Evolutionary conservation across 805 yeast genomes (phyloP), one percentile per base, ranked within the genome.

Genomic region (Crinitomyces ghanaensis): DNA sequence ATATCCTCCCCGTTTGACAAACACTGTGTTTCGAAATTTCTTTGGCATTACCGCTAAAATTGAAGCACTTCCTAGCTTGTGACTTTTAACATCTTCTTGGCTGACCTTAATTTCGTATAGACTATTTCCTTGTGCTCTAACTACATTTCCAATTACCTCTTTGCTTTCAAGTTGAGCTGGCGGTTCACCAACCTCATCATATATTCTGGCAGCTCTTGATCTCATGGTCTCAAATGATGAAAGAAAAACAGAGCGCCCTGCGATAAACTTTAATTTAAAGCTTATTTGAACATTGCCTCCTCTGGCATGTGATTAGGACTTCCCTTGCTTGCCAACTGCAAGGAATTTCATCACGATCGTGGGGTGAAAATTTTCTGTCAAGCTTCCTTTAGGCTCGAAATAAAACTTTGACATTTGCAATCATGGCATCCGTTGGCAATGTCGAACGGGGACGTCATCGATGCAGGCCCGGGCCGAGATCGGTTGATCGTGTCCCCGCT

Each of bases 1-100:
- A 19, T 43, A 42, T 14, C 62, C 61, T 7, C 60, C 60, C 3
- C 62, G 45, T 20, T 49, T 47, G 17, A 58, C 50, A 39, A 56
- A 57, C 26, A 51, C 43, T 24, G 56, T 51, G 36, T 53, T 55
- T 13, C 58, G 41, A 34, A 57, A 49, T 37, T 48, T 46, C 16
- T 56, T 55, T 11, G 55, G 54, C 46, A 57, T 44, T 17, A 45
- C 45, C 1, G 51, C 59, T 6, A 56, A 43, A 13, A 56, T 34
- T 2, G 36, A 34, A 11, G 18, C 6, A 6, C 7, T 8, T 12
- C 21, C 13, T 4, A 40, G 33, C 9, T 23, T 21, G 3, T 19
- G 18, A 19, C 32, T 33, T 8, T 14, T 12, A 25, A 31, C 31
- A 19, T 38, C 38, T 17, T 35, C 27, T 12, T 29, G 31, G 2